phyloP scores from a whole-genome alignment of 345 rosid genomes.

The Murraya koenigii region DNA sequence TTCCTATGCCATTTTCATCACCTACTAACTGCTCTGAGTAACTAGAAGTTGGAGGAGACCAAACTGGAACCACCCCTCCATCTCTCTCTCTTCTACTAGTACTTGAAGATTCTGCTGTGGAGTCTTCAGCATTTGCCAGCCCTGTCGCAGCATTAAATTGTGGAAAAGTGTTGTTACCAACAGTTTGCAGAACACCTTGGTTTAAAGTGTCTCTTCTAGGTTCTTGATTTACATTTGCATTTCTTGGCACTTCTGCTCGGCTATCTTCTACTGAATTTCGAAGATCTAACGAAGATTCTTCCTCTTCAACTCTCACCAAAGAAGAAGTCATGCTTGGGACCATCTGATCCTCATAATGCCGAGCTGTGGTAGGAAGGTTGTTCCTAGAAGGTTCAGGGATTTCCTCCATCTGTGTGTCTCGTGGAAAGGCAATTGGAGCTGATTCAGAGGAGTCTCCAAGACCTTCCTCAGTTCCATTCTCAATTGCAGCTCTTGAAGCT shows the following conservation, averaged over 20 bases:
- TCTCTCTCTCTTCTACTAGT: slow-evolving; percentile 78
- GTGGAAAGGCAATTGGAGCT: slow-evolving; percentile 71
- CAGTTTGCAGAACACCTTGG: slow-evolving; percentile 33
- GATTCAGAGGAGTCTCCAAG: slow-evolving; percentile 88
- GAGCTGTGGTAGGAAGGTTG: slow-evolving; percentile 34
- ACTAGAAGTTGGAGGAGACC: slow-evolving; percentile 73
- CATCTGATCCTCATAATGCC: slow-evolving; percentile 92
- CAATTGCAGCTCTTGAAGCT: slow-evolving; percentile 89
- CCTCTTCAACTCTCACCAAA: slow-evolving; percentile 66
- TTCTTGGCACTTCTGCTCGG: slow-evolving; percentile 90
- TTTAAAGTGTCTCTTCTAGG: slow-evolving; percentile 42
- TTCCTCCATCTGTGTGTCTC: slow-evolving; percentile 70
- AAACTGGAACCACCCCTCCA: slow-evolving; percentile 92
- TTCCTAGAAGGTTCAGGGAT: slow-evolving; percentile 53
- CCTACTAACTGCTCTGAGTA: slow-evolving; percentile 74
- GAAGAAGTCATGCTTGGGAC: slow-evolving; percentile 93
- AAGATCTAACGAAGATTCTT: slow-evolving; percentile 61
- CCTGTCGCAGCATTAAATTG: slow-evolving; percentile 43
- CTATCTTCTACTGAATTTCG: slow-evolving; percentile 49
- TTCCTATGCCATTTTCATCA: slow-evolving; percentile 76
- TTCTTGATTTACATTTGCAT: slow-evolving; percentile 49
- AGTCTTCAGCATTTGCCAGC: slow-evolving; percentile 64
- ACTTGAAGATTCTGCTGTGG: slow-evolving; percentile 88
- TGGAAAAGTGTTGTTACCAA: slow-evolving; percentile 29
- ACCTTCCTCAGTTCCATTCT: slow-evolving; percentile 95